Percentiles rank a stretch among this genome's conserved stretches.
phyloP scores from a whole-genome alignment of 176 grass and related monocot species.

The Lolium multiflorum region DNA sequence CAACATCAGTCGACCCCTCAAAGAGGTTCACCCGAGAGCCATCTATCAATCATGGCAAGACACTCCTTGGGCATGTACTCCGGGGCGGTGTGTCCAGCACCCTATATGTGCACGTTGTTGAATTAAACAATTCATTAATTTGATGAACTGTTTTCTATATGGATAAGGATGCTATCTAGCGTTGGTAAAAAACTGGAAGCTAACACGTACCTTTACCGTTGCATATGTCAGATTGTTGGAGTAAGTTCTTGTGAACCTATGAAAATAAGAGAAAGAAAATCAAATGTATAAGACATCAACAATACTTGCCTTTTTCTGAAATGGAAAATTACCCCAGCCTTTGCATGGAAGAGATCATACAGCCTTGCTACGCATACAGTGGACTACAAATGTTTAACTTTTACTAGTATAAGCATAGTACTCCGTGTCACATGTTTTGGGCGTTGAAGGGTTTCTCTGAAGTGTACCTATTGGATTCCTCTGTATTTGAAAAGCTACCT shows the following conservation, averaged over 20 bases:
- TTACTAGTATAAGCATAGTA: background rate
- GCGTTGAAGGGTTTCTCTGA: background rate
- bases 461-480: background rate
- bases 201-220: conserved; percentile 68
- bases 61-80: conserved; percentile 25
- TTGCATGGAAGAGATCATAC: no score
- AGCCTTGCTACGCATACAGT: background rate
- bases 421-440: background rate
- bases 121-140: background rate
- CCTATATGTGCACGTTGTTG: background rate
- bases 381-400: background rate
- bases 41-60: conserved; percentile 9
- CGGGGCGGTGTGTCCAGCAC: conserved; percentile 3
- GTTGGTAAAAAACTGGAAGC: background rate
- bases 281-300: background rate
- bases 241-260: conserved; percentile 66
- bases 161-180: background rate
- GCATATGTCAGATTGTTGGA: conserved; percentile 70
- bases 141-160: background rate
- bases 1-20: background rate
- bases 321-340: no score
- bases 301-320: background rate
- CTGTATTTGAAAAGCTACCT: background rate
- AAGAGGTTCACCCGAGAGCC: background rate
- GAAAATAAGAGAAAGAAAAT: background rate